Conservation (phyloP, 164 flowering plant genomes). For the Nymphaea thermarum region DNA sequence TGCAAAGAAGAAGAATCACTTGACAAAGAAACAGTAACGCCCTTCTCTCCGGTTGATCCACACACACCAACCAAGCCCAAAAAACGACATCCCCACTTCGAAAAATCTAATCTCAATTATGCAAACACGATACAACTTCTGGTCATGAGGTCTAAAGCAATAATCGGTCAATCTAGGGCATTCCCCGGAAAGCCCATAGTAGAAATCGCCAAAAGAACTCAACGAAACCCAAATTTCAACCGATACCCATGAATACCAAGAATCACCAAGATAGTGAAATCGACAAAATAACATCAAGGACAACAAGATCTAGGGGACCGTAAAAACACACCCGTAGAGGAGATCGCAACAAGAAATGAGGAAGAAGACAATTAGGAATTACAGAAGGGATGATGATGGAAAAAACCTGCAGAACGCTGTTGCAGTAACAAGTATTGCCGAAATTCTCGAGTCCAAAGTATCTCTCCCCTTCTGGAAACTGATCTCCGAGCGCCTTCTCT, state of each 20-base stretch:
- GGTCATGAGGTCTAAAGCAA: background rate
- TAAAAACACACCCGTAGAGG: background rate
- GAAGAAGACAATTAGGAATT: background rate
- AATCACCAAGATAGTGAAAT: background rate
- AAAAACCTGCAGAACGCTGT: conserved; percentile 88
- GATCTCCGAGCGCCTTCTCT: conserved; percentile 97
- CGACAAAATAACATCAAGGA: background rate
- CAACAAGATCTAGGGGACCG: background rate
- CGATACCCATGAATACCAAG: background rate
- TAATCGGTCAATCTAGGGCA: background rate
- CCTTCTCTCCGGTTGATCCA: background rate
- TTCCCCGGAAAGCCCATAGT: background rate
- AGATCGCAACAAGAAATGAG: background rate
- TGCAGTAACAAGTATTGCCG: conserved; percentile 96
- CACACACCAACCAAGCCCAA: background rate
- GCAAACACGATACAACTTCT: background rate
- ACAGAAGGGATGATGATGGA: background rate
- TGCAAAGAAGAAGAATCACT: background rate
- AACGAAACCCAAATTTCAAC: background rate
- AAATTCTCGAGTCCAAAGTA: conserved; percentile 96
- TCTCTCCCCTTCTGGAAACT: conserved; percentile 97
- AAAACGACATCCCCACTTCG: background rate
- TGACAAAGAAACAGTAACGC: background rate
- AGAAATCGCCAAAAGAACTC: background rate
- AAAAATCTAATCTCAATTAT: too few species aligned